Evolutionary conservation across 2,329 filamentous ascomycete genomes (phyloP), one percentile per base, ranked within the genome.

Genomic region (Fusarium sp.): DNA sequence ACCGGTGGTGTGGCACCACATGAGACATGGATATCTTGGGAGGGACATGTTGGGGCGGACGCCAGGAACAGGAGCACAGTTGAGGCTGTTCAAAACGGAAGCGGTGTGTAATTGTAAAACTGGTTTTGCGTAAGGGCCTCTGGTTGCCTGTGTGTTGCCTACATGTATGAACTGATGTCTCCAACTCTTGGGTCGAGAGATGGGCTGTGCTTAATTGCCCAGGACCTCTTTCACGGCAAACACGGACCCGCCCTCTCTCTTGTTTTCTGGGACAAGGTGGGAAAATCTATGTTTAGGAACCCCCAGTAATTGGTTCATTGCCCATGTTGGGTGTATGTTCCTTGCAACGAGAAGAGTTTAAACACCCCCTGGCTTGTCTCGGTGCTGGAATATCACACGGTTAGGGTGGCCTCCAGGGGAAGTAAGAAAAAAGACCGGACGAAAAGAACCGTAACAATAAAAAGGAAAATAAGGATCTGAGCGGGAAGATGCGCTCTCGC

Each of bases 191-290:
- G 71, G 57, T 58, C 71, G 27, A 72, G 68, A 33, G 71, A 66
- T 63, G 71, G 65, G 62, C 72, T 56, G 69, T 74, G 72, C 72
- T 65, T 70, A 67, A 74, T 72, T 74, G 71, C 27, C 30, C 14
- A 38, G 62, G 54, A 65, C 20, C 43, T 69, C 63, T 50, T 43
- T 62, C 40, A 54, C 22, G 60, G 35, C 45, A 17, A 54, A 32
- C 47, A 22, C 20, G 37, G n/a, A 3, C 17, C 32, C 60, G 22
- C 45, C 14, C 45, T 15, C 45, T 43, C 52, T 9, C 30, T 22
- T 22, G 7, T 27, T 15, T 27, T 30, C 45, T 52, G 25, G 40
- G 40, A 50, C 25, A 27, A 33, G 37, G 32, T 30, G 15, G 47
- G 7, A 9, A 8, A 30, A 37, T 58, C 62, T 58, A 58, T 58